Percentiles rank a stretch among this genome's conserved stretches.
Conservation (phyloP, 2,329 filamentous ascomycete genomes). For the Acarospora socialis region DNA sequence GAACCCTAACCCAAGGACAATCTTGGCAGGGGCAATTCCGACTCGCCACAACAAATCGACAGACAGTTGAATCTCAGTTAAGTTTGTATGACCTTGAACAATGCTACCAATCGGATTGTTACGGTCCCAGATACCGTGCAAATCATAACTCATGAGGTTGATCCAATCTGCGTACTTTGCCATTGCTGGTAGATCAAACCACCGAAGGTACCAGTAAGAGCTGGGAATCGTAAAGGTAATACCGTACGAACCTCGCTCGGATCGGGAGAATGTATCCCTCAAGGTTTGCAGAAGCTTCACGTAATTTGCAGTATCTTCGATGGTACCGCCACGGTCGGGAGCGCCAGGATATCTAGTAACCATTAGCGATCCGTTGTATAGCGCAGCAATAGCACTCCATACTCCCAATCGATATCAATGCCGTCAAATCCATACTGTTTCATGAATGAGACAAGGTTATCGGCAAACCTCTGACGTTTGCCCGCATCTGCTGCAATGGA, state of each 20-base stretch:
- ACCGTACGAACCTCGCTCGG: neutral
- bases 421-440: constrained; percentile 9
- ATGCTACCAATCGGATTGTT: constrained; percentile 12
- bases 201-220: constrained; percentile 15
- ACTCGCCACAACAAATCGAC: constrained; percentile 21
- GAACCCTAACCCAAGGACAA: constrained; percentile 16
- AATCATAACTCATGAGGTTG: constrained; percentile 20
- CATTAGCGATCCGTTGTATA: no score
- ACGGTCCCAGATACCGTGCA: constrained; percentile 12
- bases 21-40: constrained; percentile 13
- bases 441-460: constrained; percentile 7
- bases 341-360: no score
- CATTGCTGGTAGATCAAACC: constrained; percentile 16
- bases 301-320: constrained; percentile 8
- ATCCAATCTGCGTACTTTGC: constrained; percentile 17
- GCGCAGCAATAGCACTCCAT: no score
- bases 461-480: constrained; percentile 5
- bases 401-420: constrained; percentile 13
- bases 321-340: constrained; percentile 8
- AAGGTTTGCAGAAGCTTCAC: constrained; percentile 6
- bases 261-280: constrained; percentile 6
- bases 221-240: constrained; percentile 5
- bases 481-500: constrained; percentile 1
- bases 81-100: constrained; percentile 17
- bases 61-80: constrained; percentile 20